These are phyloP conservation scores for Phanerochaete carnosa DNA, from an alignment of 768 basidiomycete species.

Conservation along the genomic window DNA sequence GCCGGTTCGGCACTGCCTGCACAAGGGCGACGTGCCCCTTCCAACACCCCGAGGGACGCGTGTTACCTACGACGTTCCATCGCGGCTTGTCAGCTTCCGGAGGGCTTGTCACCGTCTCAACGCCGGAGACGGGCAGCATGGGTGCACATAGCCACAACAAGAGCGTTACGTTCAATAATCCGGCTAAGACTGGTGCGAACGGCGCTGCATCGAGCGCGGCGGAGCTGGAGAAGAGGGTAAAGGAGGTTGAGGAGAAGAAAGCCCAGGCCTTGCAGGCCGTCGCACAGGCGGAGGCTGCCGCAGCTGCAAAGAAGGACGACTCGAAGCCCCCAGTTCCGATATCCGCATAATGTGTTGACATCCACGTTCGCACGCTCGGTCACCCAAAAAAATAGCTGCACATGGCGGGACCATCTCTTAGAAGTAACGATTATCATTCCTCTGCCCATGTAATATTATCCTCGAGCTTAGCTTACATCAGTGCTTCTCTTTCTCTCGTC, in stretches of 20 bases:
- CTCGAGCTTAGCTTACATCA: background rate
- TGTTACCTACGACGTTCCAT: slow-evolving; percentile 77
- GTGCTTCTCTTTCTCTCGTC: background rate
- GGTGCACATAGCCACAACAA: slow-evolving; percentile 58
- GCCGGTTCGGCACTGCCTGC: slow-evolving; percentile 81
- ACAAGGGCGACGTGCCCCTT: slow-evolving; percentile 70
- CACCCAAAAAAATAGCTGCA: background rate
- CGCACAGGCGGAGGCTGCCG: slow-evolving; percentile 58
- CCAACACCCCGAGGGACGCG: slow-evolving; percentile 86
- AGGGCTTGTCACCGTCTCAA: slow-evolving; percentile 57
- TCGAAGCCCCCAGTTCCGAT: slow-evolving; percentile 42
- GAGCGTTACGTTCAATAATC: slow-evolving; percentile 68
- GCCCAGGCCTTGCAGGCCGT: slow-evolving; percentile 62
- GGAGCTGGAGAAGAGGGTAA: slow-evolving; percentile 46
- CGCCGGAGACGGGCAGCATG: slow-evolving; percentile 67
- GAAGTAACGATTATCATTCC: background rate
- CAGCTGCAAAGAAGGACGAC: slow-evolving; percentile 60
- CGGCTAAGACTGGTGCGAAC: background rate
- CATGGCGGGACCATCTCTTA: background rate
- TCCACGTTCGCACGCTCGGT: background rate
- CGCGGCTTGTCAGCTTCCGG: slow-evolving; percentile 63
- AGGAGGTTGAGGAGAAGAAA: slow-evolving; percentile 67
- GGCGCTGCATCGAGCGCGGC: slow-evolving; percentile 16
- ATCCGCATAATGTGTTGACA: slow-evolving; percentile 19
- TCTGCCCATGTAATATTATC: background rate